Evolutionary conservation across 768 basidiomycete species (phyloP).

Genomic region (Leucocoprinus birnbaumii): DNA sequence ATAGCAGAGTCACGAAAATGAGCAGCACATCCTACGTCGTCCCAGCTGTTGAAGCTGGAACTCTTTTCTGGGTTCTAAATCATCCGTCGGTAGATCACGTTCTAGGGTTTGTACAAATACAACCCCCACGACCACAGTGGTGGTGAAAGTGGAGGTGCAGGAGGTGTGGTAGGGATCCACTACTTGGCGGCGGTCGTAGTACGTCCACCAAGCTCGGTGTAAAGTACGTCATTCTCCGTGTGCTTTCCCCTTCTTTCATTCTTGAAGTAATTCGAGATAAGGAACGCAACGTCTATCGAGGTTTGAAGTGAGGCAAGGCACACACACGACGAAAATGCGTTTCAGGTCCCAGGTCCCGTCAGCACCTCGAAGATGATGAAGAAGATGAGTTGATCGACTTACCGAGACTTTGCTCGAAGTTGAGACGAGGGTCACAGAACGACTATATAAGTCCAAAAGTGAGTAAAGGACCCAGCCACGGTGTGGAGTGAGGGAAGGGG

Average conservation of each 20-base stretch:
- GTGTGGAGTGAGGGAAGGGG: constrained; percentile 1
- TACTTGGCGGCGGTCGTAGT: too few relatives aligned
- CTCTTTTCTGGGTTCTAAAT: too few relatives aligned
- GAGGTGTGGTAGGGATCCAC: too few relatives aligned
- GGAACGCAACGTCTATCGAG: constrained; percentile 29
- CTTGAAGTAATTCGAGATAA: constrained; percentile 33
- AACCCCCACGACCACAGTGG: too few relatives aligned
- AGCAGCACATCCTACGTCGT: too few relatives aligned
- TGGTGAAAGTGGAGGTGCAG: too few relatives aligned
- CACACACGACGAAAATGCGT: not conserved
- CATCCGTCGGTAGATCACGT: too few relatives aligned
- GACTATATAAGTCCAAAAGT: constrained; percentile 40
- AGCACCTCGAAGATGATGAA: not conserved
- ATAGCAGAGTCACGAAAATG: too few relatives aligned
- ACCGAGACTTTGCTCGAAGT: constrained; percentile 95
- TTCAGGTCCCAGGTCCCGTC: not conserved
- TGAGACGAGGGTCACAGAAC: constrained; percentile 92
- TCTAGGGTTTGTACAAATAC: too few relatives aligned
- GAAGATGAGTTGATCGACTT: too few relatives aligned
- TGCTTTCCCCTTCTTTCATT: constrained; percentile 19
- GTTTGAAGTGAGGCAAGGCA: not conserved
- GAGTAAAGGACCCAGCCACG: too few relatives aligned
- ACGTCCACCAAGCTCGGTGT: constrained; percentile 10
- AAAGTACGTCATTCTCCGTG: constrained; percentile 7
- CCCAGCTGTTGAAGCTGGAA: too few relatives aligned